phyloP scores from a whole-genome alignment of 768 basidiomycete genomes.

The Termitomyces eurrhizus region DNA sequence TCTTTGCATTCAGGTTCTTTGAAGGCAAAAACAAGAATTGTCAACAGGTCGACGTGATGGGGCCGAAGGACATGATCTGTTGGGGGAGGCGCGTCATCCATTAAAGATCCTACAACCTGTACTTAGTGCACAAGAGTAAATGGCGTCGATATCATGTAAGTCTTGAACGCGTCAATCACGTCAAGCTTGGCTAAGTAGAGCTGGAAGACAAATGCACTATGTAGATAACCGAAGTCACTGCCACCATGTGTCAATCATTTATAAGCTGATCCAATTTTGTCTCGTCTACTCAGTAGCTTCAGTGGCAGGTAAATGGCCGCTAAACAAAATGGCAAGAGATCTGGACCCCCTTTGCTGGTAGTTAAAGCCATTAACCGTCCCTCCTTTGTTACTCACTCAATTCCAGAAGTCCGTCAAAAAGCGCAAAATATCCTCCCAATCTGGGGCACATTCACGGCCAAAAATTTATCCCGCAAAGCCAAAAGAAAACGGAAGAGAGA shows the following conservation, averaged over 20 bases:
- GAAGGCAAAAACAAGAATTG: slow-evolving; percentile 58
- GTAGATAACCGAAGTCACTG: background rate
- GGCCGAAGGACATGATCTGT: slow-evolving; percentile 67
- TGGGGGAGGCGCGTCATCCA: slow-evolving; percentile 54
- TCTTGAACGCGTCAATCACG: background rate
- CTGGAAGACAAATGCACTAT: background rate
- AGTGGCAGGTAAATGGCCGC: slow-evolving; percentile 9
- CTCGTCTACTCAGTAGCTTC: background rate
- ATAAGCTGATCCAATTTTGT: background rate
- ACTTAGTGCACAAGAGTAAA: background rate
- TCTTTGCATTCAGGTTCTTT: slow-evolving; percentile 52
- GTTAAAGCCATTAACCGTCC: background rate
- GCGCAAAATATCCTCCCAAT: slow-evolving; percentile 45
- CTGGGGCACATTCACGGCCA: slow-evolving; percentile 13
- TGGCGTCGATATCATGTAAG: background rate
- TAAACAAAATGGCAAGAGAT: slow-evolving; percentile 30
- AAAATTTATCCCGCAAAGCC: slow-evolving; percentile 25
- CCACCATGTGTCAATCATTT: background rate
- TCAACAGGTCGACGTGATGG: slow-evolving; percentile 71
- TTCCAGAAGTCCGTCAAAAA: slow-evolving; percentile 50
- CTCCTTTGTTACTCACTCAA: background rate
- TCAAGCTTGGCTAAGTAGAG: background rate
- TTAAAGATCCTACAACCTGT: slow-evolving; percentile 14
- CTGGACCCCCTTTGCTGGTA: slow-evolving; percentile 27
- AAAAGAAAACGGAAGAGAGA: slow-evolving; percentile 52